Evolutionary conservation across 495 filamentous ascomycete species (phyloP), one percentile per base, ranked within the genome.

Genomic region (Pyrenula massariospora): DNA sequence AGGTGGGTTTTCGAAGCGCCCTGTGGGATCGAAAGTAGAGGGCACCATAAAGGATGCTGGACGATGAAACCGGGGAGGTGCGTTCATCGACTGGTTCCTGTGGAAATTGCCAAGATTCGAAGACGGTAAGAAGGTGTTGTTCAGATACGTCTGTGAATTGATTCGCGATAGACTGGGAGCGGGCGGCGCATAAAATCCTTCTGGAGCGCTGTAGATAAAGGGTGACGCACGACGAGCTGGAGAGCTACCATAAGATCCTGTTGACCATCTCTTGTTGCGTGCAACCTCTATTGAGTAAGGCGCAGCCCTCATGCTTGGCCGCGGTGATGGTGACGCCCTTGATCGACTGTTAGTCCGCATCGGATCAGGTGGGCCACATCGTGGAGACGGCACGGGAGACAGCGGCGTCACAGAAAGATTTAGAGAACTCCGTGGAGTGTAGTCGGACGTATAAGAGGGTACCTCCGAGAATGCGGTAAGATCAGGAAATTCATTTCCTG

Each of bases 251-350:
- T 76, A 84, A 19, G 79, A 85, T 21, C 82, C 84, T 12, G 84
- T 86, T 22, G 84, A 87, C 84, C 84, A 88, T 58, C 84, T 72
- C 71, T 87, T 87, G 63, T 77, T 83, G 56, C 83, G 73, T 48
- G 73, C 73, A 47, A 65, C 71, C 25, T 84, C 82, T 55, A 84
- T 73, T 21, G 68, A 78, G 62, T 88, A 86, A 20, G 84, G 84
- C 23, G 76, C 80, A 25, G 82, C 74, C 58, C 85, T 78, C 67
- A 84, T 74, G 50, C 73, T 78, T 52, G 78, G 78, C 54, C 84
- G 76, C 56, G 84, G 81, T 24, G 84, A 85, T 51, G 85, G 82
- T 49, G 84, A 86, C 1, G 82, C 79, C 55, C 79, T 68, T 3
- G 81, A 82, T 25, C 83, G 68, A 52, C 65, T 71, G 52, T 57